Evolutionary conservation across 2,329 filamentous ascomycete genomes (phyloP), one percentile per base, ranked within the genome.

Genomic region (Eutypella sp.): DNA sequence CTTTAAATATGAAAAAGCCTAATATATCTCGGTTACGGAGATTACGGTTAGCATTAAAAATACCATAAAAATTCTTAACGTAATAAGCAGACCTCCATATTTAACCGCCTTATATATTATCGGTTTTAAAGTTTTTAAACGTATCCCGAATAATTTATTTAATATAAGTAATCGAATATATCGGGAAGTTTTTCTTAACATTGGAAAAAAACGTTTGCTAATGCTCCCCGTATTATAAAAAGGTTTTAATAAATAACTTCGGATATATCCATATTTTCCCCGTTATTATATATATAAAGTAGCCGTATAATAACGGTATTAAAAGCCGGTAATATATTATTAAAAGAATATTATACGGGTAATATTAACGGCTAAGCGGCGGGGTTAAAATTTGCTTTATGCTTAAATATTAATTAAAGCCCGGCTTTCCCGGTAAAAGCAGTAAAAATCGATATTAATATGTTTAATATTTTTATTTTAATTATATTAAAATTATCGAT

Each of bases 1-100:
- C 25, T 18, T 33, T 41, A 18, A 34, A 10, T n/a, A 47, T 25
- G 15, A 49, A 40, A 18, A 31, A 42, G 16, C 46, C 44, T 36
- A 49, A 39, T 13, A 25, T 42, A 27, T 49, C 44, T 23, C 47
- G 47, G 41, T 23, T 46, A 22, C 19, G 31, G 8, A 22, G 22
- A 34, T 49, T 47, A 23, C 47, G 44, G 31, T 47, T 36, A 13
- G 41, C 47, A 18, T 47, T 33, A 23, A 46, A 24, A 7, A 44
- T 49, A 29, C 44, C 41, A 27, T 49, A 34, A 44, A 47, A 23
- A 47, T 41, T n/a, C 40, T 37, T 7, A 37, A 16, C 9, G 44
- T 16, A 13, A 41, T 38, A 22, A 49, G n/a, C 9, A 41, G 44
- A 2, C 47, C 44, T 4, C 47, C 44, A 25, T 31, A 29, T 6